A percentile compares a stretch with the other conserved stretches of the same genome.
phyloP scores from a whole-genome alignment of 2,329 filamentous ascomycete genomes.

The Pestalotiopsis sp. region DNA sequence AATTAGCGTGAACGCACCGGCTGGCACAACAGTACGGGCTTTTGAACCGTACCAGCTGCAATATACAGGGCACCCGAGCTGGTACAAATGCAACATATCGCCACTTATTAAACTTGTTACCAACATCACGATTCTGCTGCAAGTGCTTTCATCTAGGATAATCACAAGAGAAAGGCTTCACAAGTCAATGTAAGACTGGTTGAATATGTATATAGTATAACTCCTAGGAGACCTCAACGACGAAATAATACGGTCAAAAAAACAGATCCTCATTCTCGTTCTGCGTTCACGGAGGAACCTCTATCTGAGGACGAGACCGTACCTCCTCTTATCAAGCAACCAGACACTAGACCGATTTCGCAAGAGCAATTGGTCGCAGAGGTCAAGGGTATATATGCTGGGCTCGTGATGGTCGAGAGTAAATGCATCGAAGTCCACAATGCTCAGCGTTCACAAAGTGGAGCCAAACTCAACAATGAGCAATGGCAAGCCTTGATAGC shows the following conservation, averaged over 20 bases:
- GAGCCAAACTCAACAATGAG: constrained; percentile 55
- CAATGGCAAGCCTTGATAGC: constrained; percentile 87
- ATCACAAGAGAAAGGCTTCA: too few relatives aligned
- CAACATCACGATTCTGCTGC: too few relatives aligned
- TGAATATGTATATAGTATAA: too few relatives aligned
- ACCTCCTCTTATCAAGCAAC: constrained; percentile 25
- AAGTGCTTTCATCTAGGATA: too few relatives aligned
- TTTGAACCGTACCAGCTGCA: too few relatives aligned
- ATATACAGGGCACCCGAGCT: too few relatives aligned
- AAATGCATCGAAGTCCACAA: constrained; percentile 85
- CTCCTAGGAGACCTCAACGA: background rate
- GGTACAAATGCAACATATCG: too few relatives aligned
- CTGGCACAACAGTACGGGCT: too few relatives aligned
- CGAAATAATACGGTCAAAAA: background rate
- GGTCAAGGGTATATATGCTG: constrained; percentile 82
- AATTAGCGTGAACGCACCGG: too few relatives aligned
- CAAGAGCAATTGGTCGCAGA: constrained; percentile 80
- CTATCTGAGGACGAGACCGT: background rate
- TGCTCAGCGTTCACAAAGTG: constrained; percentile 48
- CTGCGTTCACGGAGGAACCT: background rate
- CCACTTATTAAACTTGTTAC: too few relatives aligned
- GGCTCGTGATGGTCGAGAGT: constrained; percentile 81
- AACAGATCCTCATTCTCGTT: background rate
- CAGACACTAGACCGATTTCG: constrained; percentile 60
- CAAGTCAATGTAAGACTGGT: too few relatives aligned